A percentile compares a stretch with the other conserved stretches of the same genome.
Conservation (phyloP, 2,329 filamentous ascomycete species). For the Myotisia sp. region DNA sequence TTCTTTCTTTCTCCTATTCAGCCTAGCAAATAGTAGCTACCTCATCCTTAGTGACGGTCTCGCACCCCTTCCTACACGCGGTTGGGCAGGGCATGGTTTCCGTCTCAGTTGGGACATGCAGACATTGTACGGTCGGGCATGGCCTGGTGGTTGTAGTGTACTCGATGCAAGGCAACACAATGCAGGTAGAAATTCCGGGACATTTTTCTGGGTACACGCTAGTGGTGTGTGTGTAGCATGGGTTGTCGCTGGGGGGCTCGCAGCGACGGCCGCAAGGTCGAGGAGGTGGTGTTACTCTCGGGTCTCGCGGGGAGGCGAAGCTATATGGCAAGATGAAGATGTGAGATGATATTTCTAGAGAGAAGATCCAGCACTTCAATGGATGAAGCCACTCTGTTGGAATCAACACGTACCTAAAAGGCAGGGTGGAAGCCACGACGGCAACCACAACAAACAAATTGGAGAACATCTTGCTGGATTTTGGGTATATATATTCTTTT, state of each 20-base stretch:
- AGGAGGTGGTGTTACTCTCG: too few relatives aligned
- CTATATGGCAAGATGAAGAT: too few relatives aligned
- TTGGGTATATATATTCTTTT: too few relatives aligned
- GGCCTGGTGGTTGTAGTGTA: conserved; percentile 9
- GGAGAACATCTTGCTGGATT: too few relatives aligned
- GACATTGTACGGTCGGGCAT: conserved; percentile 8
- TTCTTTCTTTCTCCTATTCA: background rate
- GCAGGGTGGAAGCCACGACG: too few relatives aligned
- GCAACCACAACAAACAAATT: too few relatives aligned
- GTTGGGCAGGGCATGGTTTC: conserved; percentile 6
- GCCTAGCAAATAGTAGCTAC: background rate
- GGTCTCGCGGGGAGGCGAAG: too few relatives aligned
- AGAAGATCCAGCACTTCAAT: too few relatives aligned
- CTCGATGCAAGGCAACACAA: conserved; percentile 9
- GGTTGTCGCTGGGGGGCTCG: background rate
- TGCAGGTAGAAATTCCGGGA: conserved; percentile 5
- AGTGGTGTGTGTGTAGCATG: conserved; percentile 12
- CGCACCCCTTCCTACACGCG: conserved; percentile 9
- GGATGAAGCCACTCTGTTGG: too few relatives aligned
- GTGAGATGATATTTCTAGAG: too few relatives aligned
- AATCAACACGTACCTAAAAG: too few relatives aligned
- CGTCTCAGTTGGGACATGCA: conserved; percentile 8
- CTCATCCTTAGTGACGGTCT: conserved; percentile 3
- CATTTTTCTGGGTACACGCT: conserved; percentile 6
- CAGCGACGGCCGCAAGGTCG: too few relatives aligned